These are phyloP conservation scores for Cercospora sesami DNA, from an alignment of 2,329 filamentous ascomycete species.

Conservation along the genomic window DNA sequence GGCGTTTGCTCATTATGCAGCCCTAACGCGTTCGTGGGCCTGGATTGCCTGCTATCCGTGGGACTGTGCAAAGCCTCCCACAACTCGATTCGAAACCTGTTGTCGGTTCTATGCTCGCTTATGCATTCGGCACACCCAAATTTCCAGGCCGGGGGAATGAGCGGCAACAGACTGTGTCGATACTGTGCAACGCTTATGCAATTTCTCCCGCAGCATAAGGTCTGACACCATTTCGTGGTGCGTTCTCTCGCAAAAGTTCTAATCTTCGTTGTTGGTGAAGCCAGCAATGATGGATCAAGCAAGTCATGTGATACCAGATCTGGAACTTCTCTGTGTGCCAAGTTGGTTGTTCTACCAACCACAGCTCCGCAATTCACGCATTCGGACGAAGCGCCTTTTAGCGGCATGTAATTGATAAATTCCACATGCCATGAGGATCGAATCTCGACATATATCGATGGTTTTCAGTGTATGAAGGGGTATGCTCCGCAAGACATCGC, in stretches of 20 bases:
- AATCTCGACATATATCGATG: neutral
- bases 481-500: neutral
- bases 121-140: neutral
- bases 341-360: neutral
- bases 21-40: neutral
- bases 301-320: neutral
- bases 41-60: neutral
- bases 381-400: neutral
- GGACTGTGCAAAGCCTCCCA: neutral
- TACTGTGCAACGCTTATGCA: neutral
- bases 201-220: neutral
- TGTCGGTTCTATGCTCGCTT: neutral
- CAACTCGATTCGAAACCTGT: neutral
- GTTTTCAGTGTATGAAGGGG: neutral
- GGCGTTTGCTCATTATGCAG: neutral
- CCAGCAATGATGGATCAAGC: neutral
- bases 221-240: neutral
- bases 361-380: neutral
- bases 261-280: neutral
- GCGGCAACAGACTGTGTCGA: neutral
- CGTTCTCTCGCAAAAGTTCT: neutral
- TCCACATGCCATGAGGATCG: neutral
- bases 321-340: neutral
- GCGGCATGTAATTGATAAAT: neutral
- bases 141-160: neutral